phyloP scores from a whole-genome alignment of 2,329 filamentous ascomycete species.

The Monilinia aucupariae region DNA sequence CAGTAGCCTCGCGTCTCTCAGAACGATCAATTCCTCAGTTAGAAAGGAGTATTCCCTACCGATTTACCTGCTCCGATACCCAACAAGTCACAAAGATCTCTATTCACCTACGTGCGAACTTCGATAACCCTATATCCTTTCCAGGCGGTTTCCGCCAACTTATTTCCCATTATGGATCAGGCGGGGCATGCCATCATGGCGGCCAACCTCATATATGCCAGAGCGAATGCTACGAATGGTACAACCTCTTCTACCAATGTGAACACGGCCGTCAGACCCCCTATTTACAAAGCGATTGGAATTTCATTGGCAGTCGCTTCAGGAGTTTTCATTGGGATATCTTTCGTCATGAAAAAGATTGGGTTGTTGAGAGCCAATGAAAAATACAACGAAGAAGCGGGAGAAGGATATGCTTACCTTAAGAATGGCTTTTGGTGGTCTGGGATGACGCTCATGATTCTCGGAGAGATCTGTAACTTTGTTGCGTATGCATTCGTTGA shows the following conservation, averaged over 20 bases:
- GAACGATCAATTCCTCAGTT: background rate
- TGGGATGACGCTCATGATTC: constrained; percentile 94
- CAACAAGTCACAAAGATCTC: background rate
- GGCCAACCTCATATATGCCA: constrained; percentile 41
- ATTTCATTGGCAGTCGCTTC: constrained; percentile 81
- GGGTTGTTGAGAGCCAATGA: constrained; percentile 87
- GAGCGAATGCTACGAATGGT: constrained; percentile 38
- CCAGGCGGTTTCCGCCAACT: constrained; percentile 18
- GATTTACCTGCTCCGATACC: constrained; percentile 1
- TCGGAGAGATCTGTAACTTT: constrained; percentile 96
- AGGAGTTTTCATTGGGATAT: constrained; percentile 86
- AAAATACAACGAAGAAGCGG: constrained; percentile 93
- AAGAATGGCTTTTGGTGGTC: constrained; percentile 94
- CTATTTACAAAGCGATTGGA: constrained; percentile 75
- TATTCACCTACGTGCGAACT: constrained; percentile 8
- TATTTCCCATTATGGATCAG: constrained; percentile 37
- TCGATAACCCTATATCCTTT: constrained; percentile 1
- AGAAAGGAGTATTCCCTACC: background rate
- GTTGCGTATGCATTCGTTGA: constrained; percentile 96
- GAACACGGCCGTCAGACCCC: constrained; percentile 25
- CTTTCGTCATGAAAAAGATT: constrained; percentile 93
- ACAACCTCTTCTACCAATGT: constrained; percentile 28
- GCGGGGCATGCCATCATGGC: constrained; percentile 36
- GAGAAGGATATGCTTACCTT: constrained; percentile 94
- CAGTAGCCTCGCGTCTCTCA: background rate